Evolutionary conservation across 2,329 filamentous ascomycete genomes (phyloP), one percentile per base, ranked within the genome.

Genomic region (Stagonosporopsis chrysanthemi): DNA sequence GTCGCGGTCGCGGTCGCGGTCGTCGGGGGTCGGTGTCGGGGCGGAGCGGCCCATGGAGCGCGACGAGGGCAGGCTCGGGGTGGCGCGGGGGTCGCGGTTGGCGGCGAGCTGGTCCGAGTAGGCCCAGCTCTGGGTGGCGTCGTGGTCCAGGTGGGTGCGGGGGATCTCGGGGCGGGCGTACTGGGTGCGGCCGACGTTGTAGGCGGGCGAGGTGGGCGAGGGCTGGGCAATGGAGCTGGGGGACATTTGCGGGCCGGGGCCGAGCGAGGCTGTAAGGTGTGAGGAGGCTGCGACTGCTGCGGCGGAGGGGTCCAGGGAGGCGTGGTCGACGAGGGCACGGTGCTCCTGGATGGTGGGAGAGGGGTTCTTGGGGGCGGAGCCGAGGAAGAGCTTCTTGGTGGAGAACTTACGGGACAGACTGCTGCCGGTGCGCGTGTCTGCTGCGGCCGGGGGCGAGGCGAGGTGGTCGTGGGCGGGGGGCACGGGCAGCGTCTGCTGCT

Each of bases 401-500:
- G 80, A 82, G 70, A 82, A 82, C 67, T 82, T 82, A 62, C 81
- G 77, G 60, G 80, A 82, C 59, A 83, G 74, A 60, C 78, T 79
- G 71, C 79, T 81, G 56, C 77, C 78, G 53, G 51, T 59, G 52
- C 77, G 71, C 62, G 69, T 68, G 62, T 75, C 69, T 65, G 73
- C 66, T 6, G 64, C 62, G 17, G 71, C 64, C 42, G 75, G 75
- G 19, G 75, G 72, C 29, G 75, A 76, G 50, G 66, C 69, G 57
- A 75, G 56, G 52, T 74, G 72, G n/a, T 77, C 74, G 55, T 75
- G 70, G n/a, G 35, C n/a, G 12, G 35, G 35, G 80, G 67, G 67
- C 22, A 98, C 94, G 41, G 67, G 67, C 22, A 98, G 82, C 33
- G 94, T 94, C 72, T 97, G 91, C 63, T 90, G 90, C 74, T 98